phyloP scores from a whole-genome alignment of 345 rosid species.

The Orychophragmus violaceus region DNA sequence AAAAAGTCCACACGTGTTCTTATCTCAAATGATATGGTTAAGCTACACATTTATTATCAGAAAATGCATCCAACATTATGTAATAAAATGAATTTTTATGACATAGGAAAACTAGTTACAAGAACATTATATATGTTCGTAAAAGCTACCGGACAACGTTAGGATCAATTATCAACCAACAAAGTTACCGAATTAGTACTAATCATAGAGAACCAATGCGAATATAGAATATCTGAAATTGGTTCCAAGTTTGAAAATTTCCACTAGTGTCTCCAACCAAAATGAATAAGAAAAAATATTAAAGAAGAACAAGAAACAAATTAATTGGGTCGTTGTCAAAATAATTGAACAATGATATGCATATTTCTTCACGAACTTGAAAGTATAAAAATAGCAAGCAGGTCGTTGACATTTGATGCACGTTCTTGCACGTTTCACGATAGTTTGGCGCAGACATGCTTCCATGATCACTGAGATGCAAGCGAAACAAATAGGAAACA shows the following conservation, averaged over 20 bases:
- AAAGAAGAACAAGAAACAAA: neutral
- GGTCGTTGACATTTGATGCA: constrained; percentile 23
- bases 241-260: neutral
- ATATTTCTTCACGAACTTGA: constrained; percentile 15
- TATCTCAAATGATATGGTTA: no score
- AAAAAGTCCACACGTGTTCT: no score
- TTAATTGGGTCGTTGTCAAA: constrained; percentile 5
- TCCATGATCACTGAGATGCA: constrained; percentile 1
- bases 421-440: constrained; percentile 20
- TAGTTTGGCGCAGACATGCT: constrained; percentile 16
- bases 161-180: no score
- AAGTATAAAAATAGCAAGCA: neutral
- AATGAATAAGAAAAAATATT: neutral
- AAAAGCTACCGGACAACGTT: no score
- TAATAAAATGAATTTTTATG: no score
- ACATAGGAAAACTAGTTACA: no score
- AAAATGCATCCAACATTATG: no score
- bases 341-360: constrained; percentile 28
- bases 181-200: neutral
- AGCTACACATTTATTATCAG: no score
- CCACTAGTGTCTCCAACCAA: neutral
- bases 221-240: neutral
- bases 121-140: no score
- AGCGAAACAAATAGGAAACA: neutral
- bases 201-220: neutral